A percentile compares a stretch with the other conserved stretches of the same genome.
These are phyloP conservation scores for Trypanosoma scelopori DNA, from an alignment of 208 protist genomes.

Conservation along the genomic window DNA sequence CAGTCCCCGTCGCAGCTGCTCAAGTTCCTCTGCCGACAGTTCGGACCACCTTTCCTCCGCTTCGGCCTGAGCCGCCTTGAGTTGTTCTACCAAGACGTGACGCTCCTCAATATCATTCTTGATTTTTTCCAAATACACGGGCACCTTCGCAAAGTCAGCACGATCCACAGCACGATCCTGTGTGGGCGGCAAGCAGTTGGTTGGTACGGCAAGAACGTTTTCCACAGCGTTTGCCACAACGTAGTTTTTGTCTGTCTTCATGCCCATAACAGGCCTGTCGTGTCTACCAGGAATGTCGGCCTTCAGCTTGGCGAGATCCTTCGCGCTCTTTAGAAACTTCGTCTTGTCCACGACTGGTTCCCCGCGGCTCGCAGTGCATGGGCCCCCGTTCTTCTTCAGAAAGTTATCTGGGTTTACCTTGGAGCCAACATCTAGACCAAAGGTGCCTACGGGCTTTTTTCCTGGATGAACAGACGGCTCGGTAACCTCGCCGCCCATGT, in stretches of 20 bases:
- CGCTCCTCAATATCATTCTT: conserved; percentile 85
- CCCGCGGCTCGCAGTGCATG: conserved; percentile 71
- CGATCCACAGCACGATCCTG: conserved; percentile 59
- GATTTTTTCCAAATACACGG: conserved; percentile 88
- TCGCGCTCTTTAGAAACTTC: conserved; percentile 71
- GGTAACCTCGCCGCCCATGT: conserved; percentile 74
- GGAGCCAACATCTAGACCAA: conserved; percentile 68
- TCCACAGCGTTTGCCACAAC: conserved; percentile 94
- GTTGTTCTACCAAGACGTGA: conserved; percentile 45
- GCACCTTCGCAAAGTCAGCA: conserved; percentile 89
- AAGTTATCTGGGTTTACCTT: conserved; percentile 66
- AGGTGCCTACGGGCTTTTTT: conserved; percentile 76
- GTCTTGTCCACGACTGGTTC: conserved; percentile 69
- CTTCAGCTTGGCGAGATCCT: conserved; percentile 57
- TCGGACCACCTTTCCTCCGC: conserved; percentile 78
- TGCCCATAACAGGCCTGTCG: conserved; percentile 91
- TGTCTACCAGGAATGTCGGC: conserved; percentile 66
- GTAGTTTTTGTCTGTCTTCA: conserved; percentile 94
- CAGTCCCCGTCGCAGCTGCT: conserved; percentile 77
- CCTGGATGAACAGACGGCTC: conserved; percentile 77
- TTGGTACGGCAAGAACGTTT: conserved; percentile 84
- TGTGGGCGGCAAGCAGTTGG: conserved; percentile 52
- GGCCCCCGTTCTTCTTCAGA: conserved; percentile 79
- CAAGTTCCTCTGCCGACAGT: conserved; percentile 75
- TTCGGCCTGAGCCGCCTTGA: conserved; percentile 37